Evolutionary conservation across 306 rosid genomes (phyloP), one percentile per base, ranked within the genome.

Genomic region (Acacia confusa): DNA sequence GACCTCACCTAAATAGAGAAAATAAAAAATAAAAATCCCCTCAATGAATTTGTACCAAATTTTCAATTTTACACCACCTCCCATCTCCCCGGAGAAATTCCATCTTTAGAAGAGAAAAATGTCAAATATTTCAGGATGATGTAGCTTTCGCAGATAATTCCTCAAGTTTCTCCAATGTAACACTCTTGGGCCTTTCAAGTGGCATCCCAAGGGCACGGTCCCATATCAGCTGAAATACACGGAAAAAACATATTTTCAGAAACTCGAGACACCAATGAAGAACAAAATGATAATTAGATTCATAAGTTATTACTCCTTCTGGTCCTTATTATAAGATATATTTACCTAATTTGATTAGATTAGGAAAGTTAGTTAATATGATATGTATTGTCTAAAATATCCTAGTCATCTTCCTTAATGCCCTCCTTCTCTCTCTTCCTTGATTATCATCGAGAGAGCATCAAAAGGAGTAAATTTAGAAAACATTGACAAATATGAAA

Each of bases 201-300:
- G 88, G 87, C 84, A 88, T 63, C 81, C 88, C 88, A 65, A 88
- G 91, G 66, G 88, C 88, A 27, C 91, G 74, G 67, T 88, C 91
- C 88, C 91, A 88, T 77, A 88, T 88, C 84, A 88, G 76, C 91
- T 88, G 84, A 77, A 79, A 77, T 28, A 63, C 83, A 82, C 52
- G 32, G 63, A 76, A 76, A 65, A 30, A 71, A 38, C 48, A 57
- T n/a, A 3, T 57, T 17, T 28, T 24, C 13, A 74, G 67, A 24
- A 82, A 71, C 10, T 44, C 25, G 63, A 61, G 64, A 40, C 14
- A 78, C 70, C 64, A 50, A 15, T 24, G 43, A 69, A 40, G 10
- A 69, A 69, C 13, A n/a, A 10, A 69, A 22, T 40, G 25, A 68
- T 19, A 40, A 69, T 41, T 13, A 11, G 13, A 17, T 11, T 25